Evolutionary conservation across 352 stramenopile species (phyloP).

Genomic region (Phytophthora palmivora): DNA sequence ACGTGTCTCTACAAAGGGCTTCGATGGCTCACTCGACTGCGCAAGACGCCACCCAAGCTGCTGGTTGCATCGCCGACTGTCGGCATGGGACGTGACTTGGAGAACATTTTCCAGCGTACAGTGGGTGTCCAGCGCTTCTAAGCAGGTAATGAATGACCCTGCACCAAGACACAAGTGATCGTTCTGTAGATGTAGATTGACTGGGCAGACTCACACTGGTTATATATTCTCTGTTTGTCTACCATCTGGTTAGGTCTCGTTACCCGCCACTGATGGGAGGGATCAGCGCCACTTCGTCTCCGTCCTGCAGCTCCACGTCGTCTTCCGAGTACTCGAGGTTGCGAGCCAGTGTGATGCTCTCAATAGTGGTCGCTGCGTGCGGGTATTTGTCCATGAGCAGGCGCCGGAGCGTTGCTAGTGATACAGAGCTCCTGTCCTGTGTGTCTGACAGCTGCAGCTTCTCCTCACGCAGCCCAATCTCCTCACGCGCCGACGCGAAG

Average conservation of each 20-base stretch:
- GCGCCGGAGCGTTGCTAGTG: slow-evolving; percentile 50
- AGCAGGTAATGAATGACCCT: neutral
- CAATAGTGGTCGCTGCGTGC: slow-evolving; percentile 48
- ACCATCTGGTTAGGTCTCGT: neutral
- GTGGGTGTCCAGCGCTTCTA: slow-evolving; percentile 45
- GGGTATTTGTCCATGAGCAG: slow-evolving; percentile 62
- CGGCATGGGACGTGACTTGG: slow-evolving; percentile 51
- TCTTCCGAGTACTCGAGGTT: slow-evolving; percentile 80
- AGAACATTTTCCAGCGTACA: slow-evolving; percentile 78
- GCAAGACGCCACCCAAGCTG: slow-evolving; percentile 41
- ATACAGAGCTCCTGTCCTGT: slow-evolving; percentile 17
- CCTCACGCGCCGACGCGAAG: slow-evolving; percentile 81
- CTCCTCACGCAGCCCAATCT: slow-evolving; percentile 77
- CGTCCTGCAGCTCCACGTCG: slow-evolving; percentile 54
- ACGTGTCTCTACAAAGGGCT: slow-evolving; percentile 64
- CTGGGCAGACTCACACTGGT: slow-evolving; percentile 7
- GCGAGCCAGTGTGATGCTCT: slow-evolving; percentile 67
- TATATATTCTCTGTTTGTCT: slow-evolving; percentile 13
- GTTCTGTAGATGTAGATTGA: slow-evolving; percentile 20
- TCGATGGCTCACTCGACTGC: slow-evolving; percentile 61
- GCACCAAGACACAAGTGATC: slow-evolving; percentile 1
- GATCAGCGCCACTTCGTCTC: slow-evolving; percentile 86
- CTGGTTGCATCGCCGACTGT: slow-evolving; percentile 39
- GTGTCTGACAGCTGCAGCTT: slow-evolving; percentile 36
- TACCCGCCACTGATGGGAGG: slow-evolving; percentile 72